These are phyloP conservation scores for Xylaria sp. DNA, from an alignment of 2,329 filamentous ascomycete species.

Conservation along the genomic window DNA sequence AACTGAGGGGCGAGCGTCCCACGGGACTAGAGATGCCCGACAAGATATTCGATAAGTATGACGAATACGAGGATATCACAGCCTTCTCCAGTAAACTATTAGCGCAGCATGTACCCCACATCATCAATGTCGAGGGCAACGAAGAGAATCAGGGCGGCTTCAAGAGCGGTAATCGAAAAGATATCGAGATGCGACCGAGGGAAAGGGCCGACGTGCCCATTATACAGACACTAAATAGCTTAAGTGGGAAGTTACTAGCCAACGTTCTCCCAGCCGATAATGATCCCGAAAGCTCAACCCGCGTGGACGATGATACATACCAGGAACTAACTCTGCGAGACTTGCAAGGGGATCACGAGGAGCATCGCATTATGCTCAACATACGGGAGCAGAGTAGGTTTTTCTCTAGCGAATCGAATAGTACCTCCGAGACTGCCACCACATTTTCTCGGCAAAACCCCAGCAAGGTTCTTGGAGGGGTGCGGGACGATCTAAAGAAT, in stretches of 20 bases:
- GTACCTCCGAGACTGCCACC: conserved; percentile 56
- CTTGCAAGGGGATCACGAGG: conserved; percentile 77
- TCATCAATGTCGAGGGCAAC: conserved; percentile 93
- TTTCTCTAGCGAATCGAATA: conserved; percentile 72
- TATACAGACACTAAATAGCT: conserved; percentile 85
- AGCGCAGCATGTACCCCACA: conserved; percentile 79
- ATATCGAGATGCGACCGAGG: conserved; percentile 85
- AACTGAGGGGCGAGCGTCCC: conserved; percentile 88
- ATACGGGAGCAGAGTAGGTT: conserved; percentile 89
- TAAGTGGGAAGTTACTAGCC: conserved; percentile 93
- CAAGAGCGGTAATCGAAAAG: conserved; percentile 83
- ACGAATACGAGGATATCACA: conserved; percentile 75
- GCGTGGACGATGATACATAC: conserved; percentile 79
- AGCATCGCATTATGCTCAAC: conserved; percentile 83
- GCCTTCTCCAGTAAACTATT: conserved; percentile 64
- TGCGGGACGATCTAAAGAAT: conserved; percentile 71
- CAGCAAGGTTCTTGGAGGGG: conserved; percentile 70
- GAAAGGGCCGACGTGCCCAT: conserved; percentile 82
- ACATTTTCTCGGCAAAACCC: conserved; percentile 78
- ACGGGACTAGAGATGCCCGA: conserved; percentile 81
- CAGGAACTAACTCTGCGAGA: conserved; percentile 82
- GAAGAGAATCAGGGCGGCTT: conserved; percentile 93
- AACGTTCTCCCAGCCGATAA: conserved; percentile 83
- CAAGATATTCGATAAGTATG: conserved; percentile 85
- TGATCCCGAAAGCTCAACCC: conserved; percentile 69